Evolutionary conservation across 495 filamentous ascomycete genomes (phyloP), one percentile per base, ranked within the genome.

Genomic region (Cairneyella variabilis): DNA sequence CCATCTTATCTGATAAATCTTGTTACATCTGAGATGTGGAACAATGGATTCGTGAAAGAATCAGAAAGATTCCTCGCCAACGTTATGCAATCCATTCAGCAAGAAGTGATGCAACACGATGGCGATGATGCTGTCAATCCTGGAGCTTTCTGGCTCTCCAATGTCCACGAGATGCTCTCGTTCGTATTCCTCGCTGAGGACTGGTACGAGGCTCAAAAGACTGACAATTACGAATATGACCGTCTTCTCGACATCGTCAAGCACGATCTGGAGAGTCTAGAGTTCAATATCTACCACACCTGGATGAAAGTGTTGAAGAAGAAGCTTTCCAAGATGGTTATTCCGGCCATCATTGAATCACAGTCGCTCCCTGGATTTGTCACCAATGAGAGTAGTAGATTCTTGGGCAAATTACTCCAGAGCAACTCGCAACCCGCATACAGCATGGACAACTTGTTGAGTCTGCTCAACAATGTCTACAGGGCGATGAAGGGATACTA

Each of bases 231-330:
- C 69, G 93, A 97, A 73, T 99, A 99, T 60, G 95, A 99, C 71
- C 88, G 95, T 56, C 77, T 99, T 27, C 72, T 99, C 63, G 93
- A 99, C 66, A 97, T 99, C 64, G 93, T 97, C 57, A 99, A 99
- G 78, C 93, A 97, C 62, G 93, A 99, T 61, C 76, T 99, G 45
- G 93, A 99, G 74, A 96, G 89, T 69, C 75, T 99, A 39, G 93
- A 99, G 71, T 99, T 99, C 80, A 99, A 99, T 75, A 97, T 99
- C 66, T 99, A 99, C 70, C 95, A 99, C 71, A 99, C 93, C 10
- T 99, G 93, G 93, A 99, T 99, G 93, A 99, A 99, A 76, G 91
- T 96, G 38, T 77, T 99, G 63, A 99, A 99, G 78, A 96, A 96
- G 78, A 96, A 95, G 71, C 78, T 99, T 42, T 88, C 89, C 61